Percentiles rank a stretch among this genome's conserved stretches.
phyloP scores from a whole-genome alignment of 2,329 filamentous ascomycete genomes.

The Teratosphaeria destructans region DNA sequence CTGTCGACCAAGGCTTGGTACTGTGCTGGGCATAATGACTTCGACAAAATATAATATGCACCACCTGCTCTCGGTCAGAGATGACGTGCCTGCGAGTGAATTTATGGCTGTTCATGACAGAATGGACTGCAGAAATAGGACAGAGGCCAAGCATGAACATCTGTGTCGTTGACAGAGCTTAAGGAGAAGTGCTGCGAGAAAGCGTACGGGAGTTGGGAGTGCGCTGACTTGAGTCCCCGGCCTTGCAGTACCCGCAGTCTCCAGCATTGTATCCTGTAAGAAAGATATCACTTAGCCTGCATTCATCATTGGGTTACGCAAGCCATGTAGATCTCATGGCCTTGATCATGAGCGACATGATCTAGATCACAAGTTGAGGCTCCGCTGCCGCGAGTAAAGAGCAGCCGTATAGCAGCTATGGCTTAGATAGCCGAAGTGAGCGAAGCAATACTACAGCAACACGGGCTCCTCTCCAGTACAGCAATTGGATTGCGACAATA shows the following conservation, averaged over 20 bases:
- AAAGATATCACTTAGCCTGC: conserved; percentile 14
- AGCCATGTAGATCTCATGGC: background rate
- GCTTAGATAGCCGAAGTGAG: background rate
- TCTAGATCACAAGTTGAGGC: background rate
- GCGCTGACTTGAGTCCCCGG: conserved; percentile 35
- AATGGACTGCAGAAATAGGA: background rate
- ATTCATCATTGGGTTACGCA: background rate
- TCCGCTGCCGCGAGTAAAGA: background rate
- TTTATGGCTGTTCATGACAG: background rate
- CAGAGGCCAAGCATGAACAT: background rate
- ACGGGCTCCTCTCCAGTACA: conserved; percentile 10
- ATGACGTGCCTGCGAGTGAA: background rate
- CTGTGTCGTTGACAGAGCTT: background rate
- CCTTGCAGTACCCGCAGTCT: conserved; percentile 43
- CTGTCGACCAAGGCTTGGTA: conserved; percentile 65
- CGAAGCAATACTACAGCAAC: conserved; percentile 1
- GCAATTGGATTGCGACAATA: conserved; percentile 11
- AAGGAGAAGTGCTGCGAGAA: background rate
- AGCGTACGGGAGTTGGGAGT: conserved; percentile 40
- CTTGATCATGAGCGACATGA: background rate
- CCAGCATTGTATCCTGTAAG: conserved; percentile 37
- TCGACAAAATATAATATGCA: conserved; percentile 59
- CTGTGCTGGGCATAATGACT: conserved; percentile 50
- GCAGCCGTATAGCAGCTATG: background rate
- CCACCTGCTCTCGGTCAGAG: conserved; percentile 43